A percentile compares a stretch with the other conserved stretches of the same genome.
Evolutionary conservation across 192 early-diverging fungal genomes (phyloP).

Genomic region (Chytriomyces sp.): DNA sequence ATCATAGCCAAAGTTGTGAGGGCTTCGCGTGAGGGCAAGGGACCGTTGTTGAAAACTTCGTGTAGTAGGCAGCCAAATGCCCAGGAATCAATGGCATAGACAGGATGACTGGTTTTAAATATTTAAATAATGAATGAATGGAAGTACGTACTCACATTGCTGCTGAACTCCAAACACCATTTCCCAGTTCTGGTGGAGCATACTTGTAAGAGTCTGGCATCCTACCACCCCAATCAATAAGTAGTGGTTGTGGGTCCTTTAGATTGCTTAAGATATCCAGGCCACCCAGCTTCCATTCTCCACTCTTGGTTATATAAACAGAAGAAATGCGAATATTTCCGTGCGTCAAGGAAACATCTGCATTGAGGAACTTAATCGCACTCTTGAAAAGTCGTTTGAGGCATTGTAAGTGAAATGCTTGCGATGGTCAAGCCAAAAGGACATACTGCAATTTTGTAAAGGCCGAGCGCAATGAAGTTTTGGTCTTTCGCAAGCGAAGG

Average conservation of each 20-base stretch:
- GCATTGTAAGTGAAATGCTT: neutral
- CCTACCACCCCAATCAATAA: slow-evolving; percentile 63
- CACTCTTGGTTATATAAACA: slow-evolving; percentile 85
- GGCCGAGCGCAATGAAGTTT: slow-evolving; percentile 75
- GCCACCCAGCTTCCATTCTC: slow-evolving; percentile 95
- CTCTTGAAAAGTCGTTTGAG: slow-evolving; percentile 38
- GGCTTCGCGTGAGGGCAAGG: slow-evolving; percentile 35
- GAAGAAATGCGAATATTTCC: slow-evolving; percentile 78
- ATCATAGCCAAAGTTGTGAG: slow-evolving; percentile 56
- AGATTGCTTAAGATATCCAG: slow-evolving; percentile 75
- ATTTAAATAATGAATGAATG: neutral
- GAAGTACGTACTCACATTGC: slow-evolving; percentile 52
- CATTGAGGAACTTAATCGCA: slow-evolving; percentile 84
- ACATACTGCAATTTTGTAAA: slow-evolving; percentile 86
- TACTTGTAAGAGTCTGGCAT: slow-evolving; percentile 70
- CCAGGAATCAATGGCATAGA: slow-evolving; percentile 77
- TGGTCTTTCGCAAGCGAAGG: slow-evolving; percentile 50
- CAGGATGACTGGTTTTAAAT: slow-evolving; percentile 27
- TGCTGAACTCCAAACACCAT: slow-evolving; percentile 56
- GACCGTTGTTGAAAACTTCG: slow-evolving; percentile 73
- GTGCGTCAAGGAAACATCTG: slow-evolving; percentile 84
- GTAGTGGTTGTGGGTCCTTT: slow-evolving; percentile 68
- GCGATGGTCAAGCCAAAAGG: neutral
- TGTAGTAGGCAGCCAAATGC: slow-evolving; percentile 80
- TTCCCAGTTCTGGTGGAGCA: slow-evolving; percentile 71